Base-by-base conservation (phyloP, 306 rosid genomes). In the Oxytropis ochrocephala region DNA sequence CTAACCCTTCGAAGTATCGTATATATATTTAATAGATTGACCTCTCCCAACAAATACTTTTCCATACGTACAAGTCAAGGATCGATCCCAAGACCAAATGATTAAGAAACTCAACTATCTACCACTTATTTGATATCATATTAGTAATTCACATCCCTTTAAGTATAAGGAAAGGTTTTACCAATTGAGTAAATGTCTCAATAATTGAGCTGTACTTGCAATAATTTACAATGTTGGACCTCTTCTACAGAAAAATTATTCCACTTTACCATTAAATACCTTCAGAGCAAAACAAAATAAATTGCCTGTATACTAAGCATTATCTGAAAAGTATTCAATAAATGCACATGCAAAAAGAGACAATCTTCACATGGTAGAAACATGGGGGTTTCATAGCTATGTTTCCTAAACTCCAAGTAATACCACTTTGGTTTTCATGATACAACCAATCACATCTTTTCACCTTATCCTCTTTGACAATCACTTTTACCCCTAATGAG, bases 291-390 rank as follows among this genome's bases (percentile, higher is more conserved):
- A 73, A 58, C 57, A 76, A 76, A 64, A 63, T 2, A 6, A 56
- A 47, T 36, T 36, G 33, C 47, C 16, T 62, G 51, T 8, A 8
- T 61, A 52, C 38, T 44, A 70, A 54, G 29, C 5, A 52, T 66
- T 29, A 71, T 53, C 51, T 46, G 5, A 32, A 70, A 58, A 8
- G 33, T 49, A 61, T 69, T 55, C 56, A 56, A 80, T 71, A 63
- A 80, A 75, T 63, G 90, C 90, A 83, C 90, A 85, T 83, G 87
- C 80, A 39, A 64, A 64, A 30, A 78, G 80, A 68, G 85, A 75
- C 87, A 85, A 63, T 68, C 50, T 33, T 80, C 87, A 83, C 90
- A 83, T 85, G 90, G 64, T 11, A 83, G 48, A 78, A 83, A 75
- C 84, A 80, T 85, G 90, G 74, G n/a, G n/a, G 44, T 60, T 81